phyloP scores from a whole-genome alignment of 2,329 filamentous ascomycete genomes.

The Fusarium nisikadoi region DNA sequence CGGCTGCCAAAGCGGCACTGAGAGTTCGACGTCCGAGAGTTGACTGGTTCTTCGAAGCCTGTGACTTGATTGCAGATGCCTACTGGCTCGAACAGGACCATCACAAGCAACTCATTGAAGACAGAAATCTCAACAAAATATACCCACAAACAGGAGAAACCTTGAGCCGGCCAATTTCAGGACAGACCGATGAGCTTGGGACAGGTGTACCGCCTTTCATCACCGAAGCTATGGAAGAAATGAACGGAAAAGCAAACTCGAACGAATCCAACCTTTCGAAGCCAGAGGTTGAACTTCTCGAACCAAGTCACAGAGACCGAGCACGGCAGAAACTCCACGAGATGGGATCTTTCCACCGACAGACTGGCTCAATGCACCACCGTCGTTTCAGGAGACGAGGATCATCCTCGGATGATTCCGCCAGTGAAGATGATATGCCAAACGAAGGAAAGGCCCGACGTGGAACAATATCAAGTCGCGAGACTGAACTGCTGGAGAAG shows the following conservation, averaged over 20 bases:
- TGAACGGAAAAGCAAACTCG: constrained; percentile 33
- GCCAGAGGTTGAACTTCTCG: constrained; percentile 56
- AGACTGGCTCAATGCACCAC: constrained; percentile 60
- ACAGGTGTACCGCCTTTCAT: constrained; percentile 42
- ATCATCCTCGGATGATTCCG: constrained; percentile 68
- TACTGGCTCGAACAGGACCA: constrained; percentile 88
- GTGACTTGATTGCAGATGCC: constrained; percentile 87
- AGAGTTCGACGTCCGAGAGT: constrained; percentile 79
- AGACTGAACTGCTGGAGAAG: constrained; percentile 66
- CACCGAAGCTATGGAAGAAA: constrained; percentile 41
- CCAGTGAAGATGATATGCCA: constrained; percentile 61
- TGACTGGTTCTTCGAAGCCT: constrained; percentile 86
- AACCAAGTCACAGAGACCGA: constrained; percentile 66
- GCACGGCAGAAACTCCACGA: constrained; percentile 70
- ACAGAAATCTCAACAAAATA: constrained; percentile 79
- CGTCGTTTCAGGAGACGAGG: constrained; percentile 61
- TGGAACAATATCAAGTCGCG: constrained; percentile 60
- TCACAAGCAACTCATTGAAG: constrained; percentile 84
- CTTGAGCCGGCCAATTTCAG: constrained; percentile 46
- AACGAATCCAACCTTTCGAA: constrained; percentile 39
- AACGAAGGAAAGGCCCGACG: constrained; percentile 50
- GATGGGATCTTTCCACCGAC: constrained; percentile 65
- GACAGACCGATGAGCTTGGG: constrained; percentile 44
- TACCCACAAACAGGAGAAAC: constrained; percentile 61
- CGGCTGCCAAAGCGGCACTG: constrained; percentile 56